A percentile compares a stretch with the other conserved stretches of the same genome.
Conservation (phyloP, 1,139 yeast genomes). For the Meyerozyma smithsonii region DNA sequence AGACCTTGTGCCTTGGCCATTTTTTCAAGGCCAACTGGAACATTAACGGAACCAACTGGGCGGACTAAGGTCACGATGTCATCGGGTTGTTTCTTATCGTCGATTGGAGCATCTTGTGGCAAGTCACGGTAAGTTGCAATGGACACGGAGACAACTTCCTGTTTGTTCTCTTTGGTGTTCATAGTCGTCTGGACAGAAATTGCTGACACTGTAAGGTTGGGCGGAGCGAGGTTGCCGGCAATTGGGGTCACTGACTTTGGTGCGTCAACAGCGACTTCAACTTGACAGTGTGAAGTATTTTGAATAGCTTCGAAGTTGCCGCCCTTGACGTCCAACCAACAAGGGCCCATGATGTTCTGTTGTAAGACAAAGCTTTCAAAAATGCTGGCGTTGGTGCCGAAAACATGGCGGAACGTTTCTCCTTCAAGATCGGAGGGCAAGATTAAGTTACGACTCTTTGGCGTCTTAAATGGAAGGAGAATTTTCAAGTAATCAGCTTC, state of each 20-base stretch:
- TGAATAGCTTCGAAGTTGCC: constrained; percentile 57
- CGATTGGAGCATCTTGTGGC: constrained; percentile 70
- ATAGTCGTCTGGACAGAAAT: constrained; percentile 76
- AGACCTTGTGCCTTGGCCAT: constrained; percentile 49
- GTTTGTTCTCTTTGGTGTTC: constrained; percentile 67
- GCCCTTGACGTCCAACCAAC: constrained; percentile 77
- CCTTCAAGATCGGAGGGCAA: constrained; percentile 69
- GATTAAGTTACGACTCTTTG: constrained; percentile 41
- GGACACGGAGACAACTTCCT: constrained; percentile 83
- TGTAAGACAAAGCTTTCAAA: constrained; percentile 86
- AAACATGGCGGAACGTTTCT: constrained; percentile 70
- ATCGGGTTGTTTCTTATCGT: constrained; percentile 49
- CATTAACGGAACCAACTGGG: constrained; percentile 54
- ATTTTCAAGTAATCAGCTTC: constrained; percentile 80
- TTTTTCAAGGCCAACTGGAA: constrained; percentile 72
- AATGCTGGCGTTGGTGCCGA: constrained; percentile 70
- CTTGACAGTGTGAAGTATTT: constrained; percentile 76
- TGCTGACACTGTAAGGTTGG: constrained; percentile 61
- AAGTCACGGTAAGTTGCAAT: constrained; percentile 62
- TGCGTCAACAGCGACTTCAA: constrained; percentile 58
- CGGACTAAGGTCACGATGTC: constrained; percentile 68
- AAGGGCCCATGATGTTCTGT: constrained; percentile 92
- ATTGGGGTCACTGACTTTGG: constrained; percentile 50
- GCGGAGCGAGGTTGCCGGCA: constrained; percentile 54
- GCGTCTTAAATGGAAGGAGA: constrained; percentile 64